phyloP scores from a whole-genome alignment of 2,329 filamentous ascomycete genomes.

The Arthroderma sp. region DNA sequence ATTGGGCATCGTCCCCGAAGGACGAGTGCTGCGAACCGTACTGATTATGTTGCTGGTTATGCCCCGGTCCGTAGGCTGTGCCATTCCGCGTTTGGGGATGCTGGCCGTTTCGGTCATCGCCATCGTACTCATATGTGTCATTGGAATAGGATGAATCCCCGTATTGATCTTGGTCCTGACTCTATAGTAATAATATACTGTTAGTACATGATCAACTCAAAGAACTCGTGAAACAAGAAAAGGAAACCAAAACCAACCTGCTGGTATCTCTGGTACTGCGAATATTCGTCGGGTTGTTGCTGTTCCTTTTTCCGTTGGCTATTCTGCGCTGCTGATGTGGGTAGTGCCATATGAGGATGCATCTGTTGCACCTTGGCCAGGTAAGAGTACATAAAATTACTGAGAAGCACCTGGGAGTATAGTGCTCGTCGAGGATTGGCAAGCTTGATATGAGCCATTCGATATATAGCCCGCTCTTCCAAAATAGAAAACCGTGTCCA shows the following conservation, averaged over 20 bases:
- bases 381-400: slow-evolving; percentile 99
- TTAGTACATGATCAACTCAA: background rate
- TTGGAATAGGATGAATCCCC: slow-evolving; percentile 37
- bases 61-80: slow-evolving; percentile 21
- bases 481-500: slow-evolving; percentile 93
- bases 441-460: slow-evolving; percentile 97
- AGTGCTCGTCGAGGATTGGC: slow-evolving; percentile 89
- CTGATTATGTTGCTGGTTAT: slow-evolving; percentile 12
- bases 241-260: slow-evolving; percentile 15
- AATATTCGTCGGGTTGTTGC: slow-evolving; percentile 27
- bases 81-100: slow-evolving; percentile 25
- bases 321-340: slow-evolving; percentile 62
- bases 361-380: slow-evolving; percentile 97
- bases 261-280: slow-evolving; percentile 35
- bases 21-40: slow-evolving; percentile 17
- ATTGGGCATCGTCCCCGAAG: slow-evolving; percentile 28
- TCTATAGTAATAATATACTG: slow-evolving; percentile 9
- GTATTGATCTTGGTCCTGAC: slow-evolving; percentile 23
- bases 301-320: slow-evolving; percentile 23
- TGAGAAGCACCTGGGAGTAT: slow-evolving; percentile 87
- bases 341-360: slow-evolving; percentile 89
- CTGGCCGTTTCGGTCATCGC: slow-evolving; percentile 26
- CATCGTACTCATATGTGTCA: slow-evolving; percentile 40
- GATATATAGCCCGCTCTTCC: slow-evolving; percentile 92
- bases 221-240: background rate